These are phyloP conservation scores for Xylaria sp. DNA, from an alignment of 2,329 filamentous ascomycete genomes.

Conservation along the genomic window DNA sequence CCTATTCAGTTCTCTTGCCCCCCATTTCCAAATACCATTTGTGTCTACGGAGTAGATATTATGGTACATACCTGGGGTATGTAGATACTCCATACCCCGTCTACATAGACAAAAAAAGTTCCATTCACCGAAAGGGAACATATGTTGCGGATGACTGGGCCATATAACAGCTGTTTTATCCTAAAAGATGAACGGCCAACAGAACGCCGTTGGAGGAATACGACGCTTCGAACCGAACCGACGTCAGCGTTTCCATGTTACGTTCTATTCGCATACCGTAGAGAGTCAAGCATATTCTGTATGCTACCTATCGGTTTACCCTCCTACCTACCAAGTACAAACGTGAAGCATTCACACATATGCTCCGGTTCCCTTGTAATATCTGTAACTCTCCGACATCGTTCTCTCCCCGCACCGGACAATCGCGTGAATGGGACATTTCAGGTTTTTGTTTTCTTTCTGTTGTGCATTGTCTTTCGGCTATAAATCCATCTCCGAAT, in stretches of 20 bases:
- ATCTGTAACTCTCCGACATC: background rate
- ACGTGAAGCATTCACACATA: background rate
- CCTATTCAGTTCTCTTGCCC: background rate
- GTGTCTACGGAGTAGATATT: too few relatives aligned
- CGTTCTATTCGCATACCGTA: background rate
- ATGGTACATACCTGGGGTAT: background rate
- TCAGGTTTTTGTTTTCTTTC: background rate
- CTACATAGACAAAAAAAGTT: too few relatives aligned
- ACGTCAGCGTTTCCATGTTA: background rate
- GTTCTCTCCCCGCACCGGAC: background rate
- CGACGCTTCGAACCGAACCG: background rate
- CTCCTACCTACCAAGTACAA: background rate
- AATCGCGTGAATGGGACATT: background rate
- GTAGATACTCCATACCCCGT: too few relatives aligned
- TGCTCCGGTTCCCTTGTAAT: background rate
- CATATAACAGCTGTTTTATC: background rate
- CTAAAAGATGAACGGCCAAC: background rate
- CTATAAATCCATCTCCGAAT: background rate
- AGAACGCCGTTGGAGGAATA: background rate
- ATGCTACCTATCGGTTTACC: background rate
- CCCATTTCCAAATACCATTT: background rate
- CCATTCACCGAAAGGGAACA: too few relatives aligned
- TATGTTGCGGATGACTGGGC: background rate
- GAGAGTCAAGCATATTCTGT: background rate
- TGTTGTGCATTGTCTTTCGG: background rate